Evolutionary conservation across 1,139 yeast species (phyloP).

Genomic region (Geotrichum bryndzae): DNA sequence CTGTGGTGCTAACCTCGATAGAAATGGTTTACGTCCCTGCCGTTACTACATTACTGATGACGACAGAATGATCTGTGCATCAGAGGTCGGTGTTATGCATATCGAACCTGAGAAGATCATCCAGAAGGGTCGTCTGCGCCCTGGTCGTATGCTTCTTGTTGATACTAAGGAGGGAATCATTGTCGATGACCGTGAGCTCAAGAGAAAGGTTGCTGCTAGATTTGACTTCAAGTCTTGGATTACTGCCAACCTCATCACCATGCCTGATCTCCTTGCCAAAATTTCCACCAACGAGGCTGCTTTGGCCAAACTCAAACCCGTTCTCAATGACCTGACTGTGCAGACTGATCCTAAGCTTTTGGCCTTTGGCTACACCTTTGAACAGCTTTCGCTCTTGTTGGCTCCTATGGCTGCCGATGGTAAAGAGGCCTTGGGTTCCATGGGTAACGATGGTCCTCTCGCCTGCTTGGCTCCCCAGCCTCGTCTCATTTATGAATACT

Average conservation of each 20-base stretch:
- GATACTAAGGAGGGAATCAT: slow-evolving; percentile 90
- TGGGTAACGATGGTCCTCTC: slow-evolving; percentile 98
- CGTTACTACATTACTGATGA: slow-evolving; percentile 93
- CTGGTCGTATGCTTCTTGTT: slow-evolving; percentile 93
- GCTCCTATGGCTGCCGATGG: slow-evolving; percentile 93
- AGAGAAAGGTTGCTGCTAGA: slow-evolving; percentile 71
- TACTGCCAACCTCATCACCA: slow-evolving; percentile 73
- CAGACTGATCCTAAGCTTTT: slow-evolving; percentile 78
- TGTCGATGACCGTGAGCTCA: slow-evolving; percentile 88
- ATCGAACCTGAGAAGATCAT: slow-evolving; percentile 77
- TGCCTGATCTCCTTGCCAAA: slow-evolving; percentile 65
- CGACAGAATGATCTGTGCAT: slow-evolving; percentile 94
- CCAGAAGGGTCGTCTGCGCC: slow-evolving; percentile 89
- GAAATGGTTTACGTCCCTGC: slow-evolving; percentile 97
- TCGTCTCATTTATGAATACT: slow-evolving; percentile 81
- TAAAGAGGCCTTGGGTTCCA: slow-evolving; percentile 92
- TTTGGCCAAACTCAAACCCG: slow-evolving; percentile 30
- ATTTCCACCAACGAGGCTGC: slow-evolving; percentile 46
- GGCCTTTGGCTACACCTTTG: slow-evolving; percentile 89
- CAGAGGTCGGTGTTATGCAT: slow-evolving; percentile 95
- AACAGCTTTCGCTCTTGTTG: slow-evolving; percentile 74
- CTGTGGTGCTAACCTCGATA: slow-evolving; percentile 96
- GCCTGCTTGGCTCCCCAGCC: slow-evolving; percentile 96
- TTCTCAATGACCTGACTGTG: slow-evolving; percentile 39
- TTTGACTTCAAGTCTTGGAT: slow-evolving; percentile 94